phyloP scores from a whole-genome alignment of 1,139 yeast genomes.

The Kazachstania sp. region DNA sequence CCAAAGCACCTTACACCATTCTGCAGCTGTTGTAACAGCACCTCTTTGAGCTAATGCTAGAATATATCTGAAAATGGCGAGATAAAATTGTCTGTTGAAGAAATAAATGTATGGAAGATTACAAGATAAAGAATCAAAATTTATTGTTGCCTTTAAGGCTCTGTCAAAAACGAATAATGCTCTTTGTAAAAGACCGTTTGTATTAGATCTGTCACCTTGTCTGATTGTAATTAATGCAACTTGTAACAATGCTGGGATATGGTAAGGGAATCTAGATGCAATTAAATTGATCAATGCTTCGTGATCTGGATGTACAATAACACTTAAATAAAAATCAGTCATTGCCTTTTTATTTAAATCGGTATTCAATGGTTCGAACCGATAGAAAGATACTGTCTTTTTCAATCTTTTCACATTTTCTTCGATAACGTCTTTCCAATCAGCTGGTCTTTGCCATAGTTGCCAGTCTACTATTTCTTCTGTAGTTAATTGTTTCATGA shows the following conservation, averaged over 20 bases:
- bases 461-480: slow-evolving; percentile 39
- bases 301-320: slow-evolving; percentile 64
- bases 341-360: slow-evolving; percentile 38
- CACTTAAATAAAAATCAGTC: slow-evolving; percentile 57
- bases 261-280: slow-evolving; percentile 56
- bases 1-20: slow-evolving; percentile 61
- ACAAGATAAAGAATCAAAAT: slow-evolving; percentile 49
- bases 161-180: slow-evolving; percentile 76
- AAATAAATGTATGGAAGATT: slow-evolving; percentile 71
- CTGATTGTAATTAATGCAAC: slow-evolving; percentile 66
- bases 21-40: slow-evolving; percentile 66
- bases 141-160: slow-evolving; percentile 41
- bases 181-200: slow-evolving; percentile 66
- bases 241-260: slow-evolving; percentile 69
- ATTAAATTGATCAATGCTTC: slow-evolving; percentile 52
- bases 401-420: slow-evolving; percentile 41
- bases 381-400: slow-evolving; percentile 44
- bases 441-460: slow-evolving; percentile 33
- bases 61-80: slow-evolving; percentile 66
- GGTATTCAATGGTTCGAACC: slow-evolving; percentile 36
- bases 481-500: slow-evolving; percentile 47
- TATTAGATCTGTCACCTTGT: slow-evolving; percentile 61
- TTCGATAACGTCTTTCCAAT: slow-evolving; percentile 42
- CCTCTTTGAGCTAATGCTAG: slow-evolving; percentile 67
- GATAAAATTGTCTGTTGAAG: slow-evolving; percentile 68